phyloP scores from a whole-genome alignment of 768 basidiomycete genomes.

The Boletus tylopilopsis region DNA sequence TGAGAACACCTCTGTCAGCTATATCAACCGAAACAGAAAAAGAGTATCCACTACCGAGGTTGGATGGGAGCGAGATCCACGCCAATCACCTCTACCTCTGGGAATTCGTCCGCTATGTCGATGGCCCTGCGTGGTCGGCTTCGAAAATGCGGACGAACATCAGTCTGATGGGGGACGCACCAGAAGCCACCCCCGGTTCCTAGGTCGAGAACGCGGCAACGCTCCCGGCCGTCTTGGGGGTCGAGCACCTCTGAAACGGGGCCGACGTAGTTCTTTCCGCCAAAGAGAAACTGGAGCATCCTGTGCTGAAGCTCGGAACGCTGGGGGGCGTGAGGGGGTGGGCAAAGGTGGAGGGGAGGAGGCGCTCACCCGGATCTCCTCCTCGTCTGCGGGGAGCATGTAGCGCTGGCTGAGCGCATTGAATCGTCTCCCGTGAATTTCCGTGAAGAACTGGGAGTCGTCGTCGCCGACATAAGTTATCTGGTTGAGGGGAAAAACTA shows the following conservation, averaged over 20 bases:
- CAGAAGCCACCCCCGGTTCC: conserved; percentile 66
- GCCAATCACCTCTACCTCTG: conserved; percentile 60
- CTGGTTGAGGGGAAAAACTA: conserved; percentile 35
- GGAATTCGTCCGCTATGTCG: conserved; percentile 72
- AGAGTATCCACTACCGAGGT: conserved; percentile 46
- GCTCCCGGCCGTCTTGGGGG: conserved; percentile 31
- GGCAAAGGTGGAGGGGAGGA: not conserved
- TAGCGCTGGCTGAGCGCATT: conserved; percentile 54
- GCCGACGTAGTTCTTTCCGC: conserved; percentile 62
- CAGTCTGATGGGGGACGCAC: conserved; percentile 31
- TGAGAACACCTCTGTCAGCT: conserved; percentile 28
- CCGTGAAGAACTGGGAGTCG: conserved; percentile 51
- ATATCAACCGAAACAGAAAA: conserved; percentile 1
- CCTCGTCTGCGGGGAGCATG: conserved; percentile 62
- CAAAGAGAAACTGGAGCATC: conserved; percentile 63
- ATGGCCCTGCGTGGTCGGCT: conserved; percentile 49
- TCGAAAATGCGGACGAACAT: not conserved
- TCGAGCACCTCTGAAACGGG: conserved; percentile 55
- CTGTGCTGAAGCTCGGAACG: conserved; percentile 62
- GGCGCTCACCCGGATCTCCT: conserved; percentile 54
- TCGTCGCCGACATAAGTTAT: conserved; percentile 39
- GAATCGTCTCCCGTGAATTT: conserved; percentile 49
- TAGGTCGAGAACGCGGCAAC: conserved; percentile 54
- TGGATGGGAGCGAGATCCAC: conserved; percentile 72
- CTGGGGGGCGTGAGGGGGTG: conserved; percentile 31